Evolutionary conservation across 495 filamentous ascomycete species (phyloP), one percentile per base, ranked within the genome.

Genomic region (Talaromyces thailandensis): DNA sequence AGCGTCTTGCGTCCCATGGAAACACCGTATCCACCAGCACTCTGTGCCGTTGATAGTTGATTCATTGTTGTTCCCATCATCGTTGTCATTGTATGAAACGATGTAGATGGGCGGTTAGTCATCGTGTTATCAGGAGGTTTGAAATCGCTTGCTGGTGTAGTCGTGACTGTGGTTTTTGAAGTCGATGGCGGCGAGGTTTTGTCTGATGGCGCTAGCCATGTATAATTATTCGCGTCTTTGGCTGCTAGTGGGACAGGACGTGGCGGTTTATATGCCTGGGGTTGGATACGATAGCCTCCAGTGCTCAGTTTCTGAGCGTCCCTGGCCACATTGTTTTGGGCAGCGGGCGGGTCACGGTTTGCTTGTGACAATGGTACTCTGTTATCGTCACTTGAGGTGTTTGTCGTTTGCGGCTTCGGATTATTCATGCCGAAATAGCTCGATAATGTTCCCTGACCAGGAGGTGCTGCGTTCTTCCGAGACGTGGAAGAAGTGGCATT

Each of bases 71-170:
- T 57, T 57, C 12, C 12, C 69, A 67, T 79, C 31, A 75, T 73
- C 73, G 81, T 76, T 12, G 75, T 82, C 3, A 84, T 86, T 3
- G 73, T 80, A 68, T 86, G 81, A 62, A 79, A 81, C 56, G 78
- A 82, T 25, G 70, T 64, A 9, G 74, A 74, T 9, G 79, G 76
- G 37, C 69, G 69, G 50, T 45, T 64, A 63, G 11, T 65, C 40
- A 51, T 63, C 60, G 63, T 65, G 50, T 62, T 56, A 60, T 64
- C 21, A 9, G 43, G n/a, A 9, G 57, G n/a, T 61, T 66, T 67
- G 73, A 69, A 65, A 67, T 64, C 58, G 68, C 69, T 63, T 64
- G 56, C 67, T 64, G 56, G 56, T 68, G 63, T 58, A 14, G 60
- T 52, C 32, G 14, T 58, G 35, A 48, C 2, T n/a, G 29, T 40